A percentile compares a stretch with the other conserved stretches of the same genome.
Evolutionary conservation across 768 basidiomycete genomes (phyloP).

Genomic region (Tricholomella constricta): DNA sequence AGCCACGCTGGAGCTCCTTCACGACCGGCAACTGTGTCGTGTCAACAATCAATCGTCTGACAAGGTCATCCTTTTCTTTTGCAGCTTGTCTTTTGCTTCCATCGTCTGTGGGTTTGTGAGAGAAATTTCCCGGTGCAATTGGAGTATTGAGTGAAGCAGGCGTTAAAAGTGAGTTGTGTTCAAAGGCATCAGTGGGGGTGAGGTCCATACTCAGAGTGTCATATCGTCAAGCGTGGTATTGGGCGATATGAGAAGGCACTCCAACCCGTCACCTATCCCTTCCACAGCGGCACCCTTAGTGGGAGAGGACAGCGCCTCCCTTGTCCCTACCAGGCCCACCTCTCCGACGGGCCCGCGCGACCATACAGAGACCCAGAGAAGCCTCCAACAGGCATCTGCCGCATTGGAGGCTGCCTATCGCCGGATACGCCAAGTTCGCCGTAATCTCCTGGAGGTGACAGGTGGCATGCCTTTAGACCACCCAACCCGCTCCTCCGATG

Average conservation of each 20-base stretch:
- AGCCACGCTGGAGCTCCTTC: conserved; percentile 11
- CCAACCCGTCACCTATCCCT: conserved; percentile 33
- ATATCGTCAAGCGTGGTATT: not conserved
- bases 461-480: conserved; percentile 30
- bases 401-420: conserved; percentile 56
- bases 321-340: not conserved
- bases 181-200: not conserved
- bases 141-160: not conserved
- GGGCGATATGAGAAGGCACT: conserved; percentile 25
- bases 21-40: conserved; percentile 1
- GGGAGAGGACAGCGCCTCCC: conserved; percentile 12
- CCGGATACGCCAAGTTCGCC: conserved; percentile 56
- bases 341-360: conserved; percentile 8
- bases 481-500: conserved; percentile 1
- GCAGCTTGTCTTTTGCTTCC: not conserved
- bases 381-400: conserved; percentile 51
- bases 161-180: not conserved
- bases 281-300: conserved; percentile 19
- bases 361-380: conserved; percentile 34
- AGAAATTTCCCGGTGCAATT: not conserved
- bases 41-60: conserved; percentile 1
- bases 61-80: not conserved
- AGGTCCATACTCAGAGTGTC: too few species aligned
- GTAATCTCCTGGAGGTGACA: conserved; percentile 47
- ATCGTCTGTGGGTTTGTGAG: not conserved